Percentiles rank a stretch among this genome's conserved stretches.
Evolutionary conservation across 495 filamentous ascomycete genomes (phyloP).

Genomic region (Pyrenopolyporus hunteri): DNA sequence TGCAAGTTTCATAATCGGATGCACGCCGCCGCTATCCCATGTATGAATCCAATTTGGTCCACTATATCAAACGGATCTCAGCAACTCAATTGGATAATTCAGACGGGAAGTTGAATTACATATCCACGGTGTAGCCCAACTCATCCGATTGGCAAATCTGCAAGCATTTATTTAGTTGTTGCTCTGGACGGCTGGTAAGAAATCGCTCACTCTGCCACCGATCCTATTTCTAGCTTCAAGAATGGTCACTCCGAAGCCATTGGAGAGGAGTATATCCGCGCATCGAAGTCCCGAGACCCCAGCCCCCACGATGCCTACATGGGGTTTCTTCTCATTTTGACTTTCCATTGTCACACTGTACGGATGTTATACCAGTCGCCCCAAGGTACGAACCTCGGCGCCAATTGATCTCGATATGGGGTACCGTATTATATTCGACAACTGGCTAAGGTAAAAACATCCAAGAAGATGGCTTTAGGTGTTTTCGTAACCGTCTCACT

Average conservation of each 20-base stretch:
- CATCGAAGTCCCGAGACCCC: slow-evolving; percentile 74
- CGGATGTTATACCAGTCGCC: background rate
- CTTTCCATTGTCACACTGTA: background rate
- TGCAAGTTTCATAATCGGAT: slow-evolving; percentile 64
- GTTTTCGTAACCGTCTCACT: too few species aligned
- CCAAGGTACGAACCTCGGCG: background rate
- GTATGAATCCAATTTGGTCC: slow-evolving; percentile 85
- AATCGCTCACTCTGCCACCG: slow-evolving; percentile 66
- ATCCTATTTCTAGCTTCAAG: slow-evolving; percentile 73
- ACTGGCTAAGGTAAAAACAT: too few species aligned
- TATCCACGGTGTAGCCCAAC: slow-evolving; percentile 55
- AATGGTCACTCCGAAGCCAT: slow-evolving; percentile 71
- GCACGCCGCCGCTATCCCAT: slow-evolving; percentile 69
- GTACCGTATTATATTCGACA: background rate
- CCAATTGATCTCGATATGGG: background rate
- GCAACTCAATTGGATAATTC: background rate
- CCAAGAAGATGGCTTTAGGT: too few species aligned
- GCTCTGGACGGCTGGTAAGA: slow-evolving; percentile 10
- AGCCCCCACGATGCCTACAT: slow-evolving; percentile 71
- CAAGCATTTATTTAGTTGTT: background rate
- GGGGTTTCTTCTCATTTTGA: slow-evolving; percentile 41
- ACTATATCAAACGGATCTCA: slow-evolving; percentile 44
- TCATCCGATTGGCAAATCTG: slow-evolving; percentile 39
- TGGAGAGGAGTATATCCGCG: slow-evolving; percentile 69
- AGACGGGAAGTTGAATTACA: slow-evolving; percentile 49